phyloP scores from a whole-genome alignment of 495 filamentous ascomycete genomes.

The Parathielavia hyrcaniae region DNA sequence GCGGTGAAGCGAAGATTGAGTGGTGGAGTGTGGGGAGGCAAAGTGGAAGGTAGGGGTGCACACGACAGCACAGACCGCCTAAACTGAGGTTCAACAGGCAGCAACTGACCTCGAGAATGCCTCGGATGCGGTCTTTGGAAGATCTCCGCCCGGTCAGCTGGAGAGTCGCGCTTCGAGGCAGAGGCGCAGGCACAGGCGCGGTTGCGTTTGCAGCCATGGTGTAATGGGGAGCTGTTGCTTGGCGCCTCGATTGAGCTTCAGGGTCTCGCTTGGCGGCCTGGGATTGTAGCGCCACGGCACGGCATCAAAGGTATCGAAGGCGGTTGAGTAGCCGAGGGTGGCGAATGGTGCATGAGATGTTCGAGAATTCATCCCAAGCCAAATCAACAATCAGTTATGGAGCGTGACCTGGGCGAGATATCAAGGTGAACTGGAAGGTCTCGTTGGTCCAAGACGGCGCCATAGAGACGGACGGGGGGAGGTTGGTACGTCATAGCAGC shows the following conservation, averaged over 20 bases:
- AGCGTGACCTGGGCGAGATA: not conserved
- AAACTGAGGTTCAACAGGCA: not conserved
- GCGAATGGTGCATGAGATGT: slow-evolving; percentile 4
- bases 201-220: slow-evolving; percentile 14
- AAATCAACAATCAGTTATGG: too few species aligned
- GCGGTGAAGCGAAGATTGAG: not conserved
- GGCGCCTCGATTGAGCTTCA: not conserved
- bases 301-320: slow-evolving; percentile 7
- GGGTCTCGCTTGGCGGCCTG: not conserved
- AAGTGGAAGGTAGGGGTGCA: not conserved
- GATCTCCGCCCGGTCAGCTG: slow-evolving; percentile 26
- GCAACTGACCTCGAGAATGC: slow-evolving; percentile 43
- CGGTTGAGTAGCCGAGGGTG: slow-evolving; percentile 12
- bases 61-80: not conserved
- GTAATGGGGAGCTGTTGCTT: not conserved
- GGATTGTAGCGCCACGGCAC: slow-evolving; percentile 1
- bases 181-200: not conserved
- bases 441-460: too few species aligned
- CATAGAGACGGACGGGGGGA: too few species aligned
- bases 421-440: too few species aligned
- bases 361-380: slow-evolving; percentile 1
- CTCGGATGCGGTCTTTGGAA: slow-evolving; percentile 37
- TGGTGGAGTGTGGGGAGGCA: slow-evolving; percentile 4
- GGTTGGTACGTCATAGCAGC: too few species aligned
- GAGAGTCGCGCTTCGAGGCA: slow-evolving; percentile 4